phyloP scores from a whole-genome alignment of 2,329 filamentous ascomycete genomes.

The Colletotrichum tamarilloi region DNA sequence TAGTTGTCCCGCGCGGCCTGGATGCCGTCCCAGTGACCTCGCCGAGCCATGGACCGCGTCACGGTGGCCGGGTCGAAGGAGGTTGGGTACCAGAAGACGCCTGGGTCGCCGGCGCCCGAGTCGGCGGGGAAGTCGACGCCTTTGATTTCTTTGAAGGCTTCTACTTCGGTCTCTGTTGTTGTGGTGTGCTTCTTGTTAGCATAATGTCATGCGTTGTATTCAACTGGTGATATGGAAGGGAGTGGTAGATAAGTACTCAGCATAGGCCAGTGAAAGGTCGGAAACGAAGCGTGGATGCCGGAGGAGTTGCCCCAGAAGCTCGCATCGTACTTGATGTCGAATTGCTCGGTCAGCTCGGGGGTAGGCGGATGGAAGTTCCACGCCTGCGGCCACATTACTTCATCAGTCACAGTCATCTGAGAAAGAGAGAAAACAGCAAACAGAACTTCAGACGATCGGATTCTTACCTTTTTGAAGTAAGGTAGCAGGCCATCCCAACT shows the following conservation, averaged over 20 bases:
- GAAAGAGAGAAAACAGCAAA: no score
- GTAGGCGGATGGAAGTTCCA: slow-evolving; percentile 40
- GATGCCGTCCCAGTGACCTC: slow-evolving; percentile 43
- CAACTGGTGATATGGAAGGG: not conserved
- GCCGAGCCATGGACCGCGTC: slow-evolving; percentile 43
- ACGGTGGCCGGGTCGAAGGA: slow-evolving; percentile 42
- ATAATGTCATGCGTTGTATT: not conserved
- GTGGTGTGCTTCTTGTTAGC: not conserved
- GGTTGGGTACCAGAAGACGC: slow-evolving; percentile 47
- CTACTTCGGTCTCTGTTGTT: slow-evolving; percentile 37
- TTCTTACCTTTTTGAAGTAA: slow-evolving; percentile 42
- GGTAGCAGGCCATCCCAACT: slow-evolving; percentile 43
- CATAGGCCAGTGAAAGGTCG: slow-evolving; percentile 38
- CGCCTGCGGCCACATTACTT: slow-evolving; percentile 16
- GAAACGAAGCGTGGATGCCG: slow-evolving; percentile 41
- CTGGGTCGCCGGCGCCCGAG: slow-evolving; percentile 41
- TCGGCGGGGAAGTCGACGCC: slow-evolving; percentile 41
- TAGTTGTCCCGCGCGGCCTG: slow-evolving; percentile 34
- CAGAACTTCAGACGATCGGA: no score
- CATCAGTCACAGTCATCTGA: not conserved
- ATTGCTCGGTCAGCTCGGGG: slow-evolving; percentile 34
- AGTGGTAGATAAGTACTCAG: slow-evolving; percentile 25
- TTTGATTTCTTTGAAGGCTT: slow-evolving; percentile 37
- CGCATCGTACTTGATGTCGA: slow-evolving; percentile 42
- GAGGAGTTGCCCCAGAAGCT: slow-evolving; percentile 39